These are phyloP conservation scores for Populus trichocarpa DNA, from an alignment of 441 rosid genomes.

Conservation along the genomic window DNA sequence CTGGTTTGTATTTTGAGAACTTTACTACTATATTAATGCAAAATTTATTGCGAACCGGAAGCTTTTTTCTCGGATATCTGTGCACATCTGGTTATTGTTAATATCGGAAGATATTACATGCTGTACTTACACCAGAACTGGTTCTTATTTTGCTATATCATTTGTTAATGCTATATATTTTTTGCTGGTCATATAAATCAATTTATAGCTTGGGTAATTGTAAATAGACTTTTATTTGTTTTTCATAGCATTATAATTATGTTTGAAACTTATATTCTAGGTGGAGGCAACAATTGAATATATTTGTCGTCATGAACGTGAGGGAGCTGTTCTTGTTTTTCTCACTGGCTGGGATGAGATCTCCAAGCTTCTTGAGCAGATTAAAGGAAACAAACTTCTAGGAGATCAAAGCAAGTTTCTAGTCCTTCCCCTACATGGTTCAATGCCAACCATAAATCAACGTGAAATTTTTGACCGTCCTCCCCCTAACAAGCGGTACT, in stretches of 20 bases:
- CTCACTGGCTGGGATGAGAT: constrained; percentile 98
- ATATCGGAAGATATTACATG: background rate
- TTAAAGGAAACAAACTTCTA: constrained; percentile 68
- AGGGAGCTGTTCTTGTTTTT: constrained; percentile 92
- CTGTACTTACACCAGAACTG: background rate
- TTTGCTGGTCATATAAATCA: background rate
- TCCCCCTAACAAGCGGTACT: constrained; percentile 64
- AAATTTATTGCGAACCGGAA: background rate
- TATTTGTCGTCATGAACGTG: constrained; percentile 75
- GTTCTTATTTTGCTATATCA: background rate
- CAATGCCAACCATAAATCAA: constrained; percentile 88
- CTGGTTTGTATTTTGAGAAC: constrained; percentile 54
- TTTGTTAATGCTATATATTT: background rate
- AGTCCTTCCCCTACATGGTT: constrained; percentile 89
- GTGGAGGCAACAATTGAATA: constrained; percentile 74
- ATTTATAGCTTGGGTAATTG: background rate
- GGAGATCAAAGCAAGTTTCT: constrained; percentile 76
- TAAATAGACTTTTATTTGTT: background rate
- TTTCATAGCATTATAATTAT: background rate
- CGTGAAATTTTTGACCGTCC: constrained; percentile 87
- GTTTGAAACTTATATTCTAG: constrained; percentile 35
- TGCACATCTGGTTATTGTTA: constrained; percentile 7
- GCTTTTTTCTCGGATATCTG: background rate
- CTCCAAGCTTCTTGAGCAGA: constrained; percentile 71
- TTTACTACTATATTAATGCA: background rate